Evolutionary conservation across 768 basidiomycete species (phyloP).

Genomic region (Tricholoma sp.): DNA sequence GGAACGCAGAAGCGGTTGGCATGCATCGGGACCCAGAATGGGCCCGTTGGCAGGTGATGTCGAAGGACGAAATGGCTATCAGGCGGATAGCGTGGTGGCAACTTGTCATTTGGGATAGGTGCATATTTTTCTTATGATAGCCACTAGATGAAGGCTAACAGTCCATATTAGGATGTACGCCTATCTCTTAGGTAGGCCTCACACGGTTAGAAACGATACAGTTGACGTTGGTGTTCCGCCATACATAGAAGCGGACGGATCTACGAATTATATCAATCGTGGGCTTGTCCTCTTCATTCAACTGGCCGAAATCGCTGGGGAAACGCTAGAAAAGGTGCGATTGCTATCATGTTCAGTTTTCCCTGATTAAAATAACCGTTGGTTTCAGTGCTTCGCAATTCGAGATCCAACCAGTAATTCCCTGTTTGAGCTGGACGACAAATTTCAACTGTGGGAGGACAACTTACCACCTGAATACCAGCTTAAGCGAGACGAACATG

Average conservation of each 20-base stretch:
- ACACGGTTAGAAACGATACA: slow-evolving; percentile 30
- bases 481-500: slow-evolving; percentile 22
- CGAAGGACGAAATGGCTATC: slow-evolving; percentile 35
- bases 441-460: slow-evolving; percentile 39
- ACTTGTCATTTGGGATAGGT: slow-evolving; percentile 39
- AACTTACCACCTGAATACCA: slow-evolving; percentile 37
- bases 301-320: slow-evolving; percentile 34
- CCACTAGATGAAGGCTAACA: slow-evolving; percentile 3
- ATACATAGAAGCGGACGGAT: slow-evolving; percentile 24
- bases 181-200: slow-evolving; percentile 40
- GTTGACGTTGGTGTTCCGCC: slow-evolving; percentile 33
- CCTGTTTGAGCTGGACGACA: slow-evolving; percentile 38
- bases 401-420: slow-evolving; percentile 25
- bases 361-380: neutral
- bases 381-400: slow-evolving; percentile 30
- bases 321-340: slow-evolving; percentile 36
- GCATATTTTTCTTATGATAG: slow-evolving; percentile 10
- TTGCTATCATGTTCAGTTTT: neutral
- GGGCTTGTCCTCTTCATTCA: slow-evolving; percentile 33
- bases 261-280: slow-evolving; percentile 28
- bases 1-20: slow-evolving; percentile 35
- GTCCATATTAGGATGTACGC: slow-evolving; percentile 31
- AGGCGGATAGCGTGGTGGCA: slow-evolving; percentile 41
- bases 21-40: slow-evolving; percentile 41
- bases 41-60: slow-evolving; percentile 37